Evolutionary conservation across 306 rosid genomes (phyloP), one percentile per base, ranked within the genome.

Genomic region (Dryas drummondii): DNA sequence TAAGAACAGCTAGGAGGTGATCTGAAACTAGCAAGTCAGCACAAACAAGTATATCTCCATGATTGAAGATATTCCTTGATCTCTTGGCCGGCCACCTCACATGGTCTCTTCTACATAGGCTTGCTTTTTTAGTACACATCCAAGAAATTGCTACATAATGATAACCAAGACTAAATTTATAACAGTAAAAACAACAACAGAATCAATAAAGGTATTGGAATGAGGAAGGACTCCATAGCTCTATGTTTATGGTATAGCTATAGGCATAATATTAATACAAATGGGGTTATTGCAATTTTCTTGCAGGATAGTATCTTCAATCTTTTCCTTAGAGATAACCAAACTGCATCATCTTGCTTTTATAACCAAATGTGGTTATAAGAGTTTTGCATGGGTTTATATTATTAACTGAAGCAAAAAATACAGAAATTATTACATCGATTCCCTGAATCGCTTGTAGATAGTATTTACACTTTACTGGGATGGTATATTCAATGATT

Each of bases 91-190:
- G 52, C 58, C 69, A 74, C 75, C 48, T 82, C 88, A 84, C 88
- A 60, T 88, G 87, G 66, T 69, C 68, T 75, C 76, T 75, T 76
- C 81, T 70, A 40, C 68, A 45, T 12, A 19, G 82, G 59, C 46
- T 50, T 55, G 19, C 65, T 48, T 17, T 54, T 60, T 78, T 51
- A 72, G 75, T 46, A 19, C 74, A 19, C 77, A 58, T 56, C 68
- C 12, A 11, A 50, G 46, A 73, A 19, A 17, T 66, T 66, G 71
- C 41, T 45, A 66, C 5, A 52, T 19, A 66, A 46, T 66, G 41
- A 41, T 19, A 46, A 15, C 42, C 71, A 22, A 22, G 55, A 66
- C 19, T 19, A 47, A 70, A 32, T 68, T 72, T 26, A 22, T 65
- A 22, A 52, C 47, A 64, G 40, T 46, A 75, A 69, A 52, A 17